Percentiles rank a stretch among this genome's conserved stretches.
These are phyloP conservation scores for Bacidia rubella DNA, from an alignment of 495 filamentous ascomycete genomes.

Conservation along the genomic window DNA sequence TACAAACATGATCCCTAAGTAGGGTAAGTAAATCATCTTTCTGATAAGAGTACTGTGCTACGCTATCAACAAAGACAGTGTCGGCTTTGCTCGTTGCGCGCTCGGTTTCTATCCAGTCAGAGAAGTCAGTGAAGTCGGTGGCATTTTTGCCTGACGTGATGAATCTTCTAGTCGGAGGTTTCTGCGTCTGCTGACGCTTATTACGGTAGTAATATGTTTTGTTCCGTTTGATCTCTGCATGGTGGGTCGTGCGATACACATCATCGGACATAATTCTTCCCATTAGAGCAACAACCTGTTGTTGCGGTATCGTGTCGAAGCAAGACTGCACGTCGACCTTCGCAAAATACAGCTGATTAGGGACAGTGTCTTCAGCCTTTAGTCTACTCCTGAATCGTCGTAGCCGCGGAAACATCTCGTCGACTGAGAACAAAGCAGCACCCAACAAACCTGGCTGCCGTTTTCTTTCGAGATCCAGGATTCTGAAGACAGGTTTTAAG, in stretches of 20 bases:
- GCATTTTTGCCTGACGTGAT: conserved; percentile 42
- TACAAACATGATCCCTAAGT: conserved; percentile 59
- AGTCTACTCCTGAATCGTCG: conserved; percentile 50
- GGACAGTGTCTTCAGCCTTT: conserved; percentile 10
- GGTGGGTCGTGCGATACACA: conserved; percentile 57
- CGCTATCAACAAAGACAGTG: conserved; percentile 62
- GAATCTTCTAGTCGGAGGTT: conserved; percentile 46
- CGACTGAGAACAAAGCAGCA: conserved; percentile 63
- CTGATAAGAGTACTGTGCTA: conserved; percentile 36
- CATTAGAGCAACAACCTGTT: conserved; percentile 52
- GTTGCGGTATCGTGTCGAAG: conserved; percentile 90
- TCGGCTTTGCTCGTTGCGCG: conserved; percentile 31
- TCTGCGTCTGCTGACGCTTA: conserved; percentile 18
- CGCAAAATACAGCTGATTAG: conserved; percentile 53
- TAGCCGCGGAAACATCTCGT: conserved; percentile 67
- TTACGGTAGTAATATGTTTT: conserved; percentile 14
- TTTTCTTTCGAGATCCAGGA: conserved; percentile 64
- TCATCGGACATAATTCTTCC: conserved; percentile 46
- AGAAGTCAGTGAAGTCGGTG: conserved; percentile 38
- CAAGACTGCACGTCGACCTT: conserved; percentile 87
- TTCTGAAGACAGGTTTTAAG: conserved; percentile 58
- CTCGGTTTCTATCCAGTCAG: conserved; percentile 37
- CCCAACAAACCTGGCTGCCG: conserved; percentile 51
- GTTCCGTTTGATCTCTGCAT: conserved; percentile 53
- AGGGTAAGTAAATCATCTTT: conserved; percentile 51